Conservation (phyloP, 371 early-diverging fungal genomes). For the Zopfochytrium polystomum region DNA sequence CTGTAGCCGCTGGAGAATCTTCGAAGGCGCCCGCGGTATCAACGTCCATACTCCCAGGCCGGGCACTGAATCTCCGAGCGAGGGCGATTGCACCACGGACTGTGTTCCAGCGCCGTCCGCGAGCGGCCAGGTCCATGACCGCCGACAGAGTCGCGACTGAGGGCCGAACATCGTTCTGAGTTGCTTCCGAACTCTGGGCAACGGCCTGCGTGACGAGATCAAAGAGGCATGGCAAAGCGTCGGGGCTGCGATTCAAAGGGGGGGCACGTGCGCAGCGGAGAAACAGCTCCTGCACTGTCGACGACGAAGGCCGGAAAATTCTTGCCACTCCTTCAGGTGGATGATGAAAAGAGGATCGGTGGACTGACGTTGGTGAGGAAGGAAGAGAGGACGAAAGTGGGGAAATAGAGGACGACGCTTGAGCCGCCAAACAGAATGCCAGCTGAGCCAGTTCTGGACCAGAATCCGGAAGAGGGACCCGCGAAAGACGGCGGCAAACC, state of each 20-base stretch:
- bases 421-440: too few relatives aligned
- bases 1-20: too few relatives aligned
- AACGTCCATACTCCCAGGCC: too few relatives aligned
- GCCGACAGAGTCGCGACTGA: constrained; percentile 20
- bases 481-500: constrained; percentile 15
- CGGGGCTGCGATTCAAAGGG: constrained; percentile 11
- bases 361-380: neutral
- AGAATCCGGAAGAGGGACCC: constrained; percentile 20
- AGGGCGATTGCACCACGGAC: constrained; percentile 21
- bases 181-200: neutral
- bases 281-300: constrained; percentile 8
- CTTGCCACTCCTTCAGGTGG: neutral
- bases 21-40: neutral
- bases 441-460: constrained; percentile 22
- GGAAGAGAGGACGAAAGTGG: constrained; percentile 5
- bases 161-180: neutral
- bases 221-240: constrained; percentile 20
- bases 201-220: neutral
- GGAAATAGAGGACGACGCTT: too few relatives aligned
- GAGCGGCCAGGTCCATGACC: constrained; percentile 21
- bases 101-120: constrained; percentile 26
- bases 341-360: constrained; percentile 7
- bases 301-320: neutral
- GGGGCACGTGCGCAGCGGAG: constrained; percentile 11
- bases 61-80: neutral